Base-by-base conservation (phyloP, 1,139 yeast species). In the Yamadazyma spencermartinsiae region DNA sequence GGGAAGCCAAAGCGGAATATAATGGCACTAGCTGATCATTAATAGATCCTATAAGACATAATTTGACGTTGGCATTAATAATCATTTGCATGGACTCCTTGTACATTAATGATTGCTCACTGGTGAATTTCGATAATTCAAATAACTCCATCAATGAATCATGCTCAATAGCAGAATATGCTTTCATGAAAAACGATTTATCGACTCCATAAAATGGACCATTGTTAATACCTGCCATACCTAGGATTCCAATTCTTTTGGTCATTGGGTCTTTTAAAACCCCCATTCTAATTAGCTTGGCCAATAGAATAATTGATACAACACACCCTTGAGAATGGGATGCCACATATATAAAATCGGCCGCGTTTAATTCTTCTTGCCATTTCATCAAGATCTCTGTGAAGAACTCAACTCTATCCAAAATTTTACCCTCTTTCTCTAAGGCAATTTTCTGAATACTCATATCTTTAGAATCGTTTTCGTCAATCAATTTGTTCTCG, bases 291-390 rank as follows among this genome's bases (percentile, higher is more conserved):
- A 92, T 76, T 33, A 92, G 68, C 48, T 77, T 74, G 0, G 96
- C 86, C 24, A 89, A 63, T 21, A 92, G 59, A 34, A 88, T 83
- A 1, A 88, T 80, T 1, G 96, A 80, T 0, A 92, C 98, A 0
- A 96, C 97, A 39, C 94, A 83, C 0, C 98, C 98, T 61, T 92
- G 98, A 0, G 97, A 88, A 63, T 92, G 98, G 0, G 95, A 81
- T 1, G 96, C 96, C 47, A 92, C 76, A 56, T 84, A 88, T 9
- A 92, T 79, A 50, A 85, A 84, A 58, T 92, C 98, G 0, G 96
- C 90, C 21, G 77, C 73, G 39, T 77, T 74, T 20, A 92, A 70
- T 49, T 86, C 88, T 15, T 78, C 67, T 33, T 73, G 65, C 89
- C 94, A 86, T 56, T 81, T 82, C 48, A 69, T 67, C 58, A 92